Evolutionary conservation across 371 early-diverging fungal species (phyloP).

Genomic region (Mortierella sp.): DNA sequence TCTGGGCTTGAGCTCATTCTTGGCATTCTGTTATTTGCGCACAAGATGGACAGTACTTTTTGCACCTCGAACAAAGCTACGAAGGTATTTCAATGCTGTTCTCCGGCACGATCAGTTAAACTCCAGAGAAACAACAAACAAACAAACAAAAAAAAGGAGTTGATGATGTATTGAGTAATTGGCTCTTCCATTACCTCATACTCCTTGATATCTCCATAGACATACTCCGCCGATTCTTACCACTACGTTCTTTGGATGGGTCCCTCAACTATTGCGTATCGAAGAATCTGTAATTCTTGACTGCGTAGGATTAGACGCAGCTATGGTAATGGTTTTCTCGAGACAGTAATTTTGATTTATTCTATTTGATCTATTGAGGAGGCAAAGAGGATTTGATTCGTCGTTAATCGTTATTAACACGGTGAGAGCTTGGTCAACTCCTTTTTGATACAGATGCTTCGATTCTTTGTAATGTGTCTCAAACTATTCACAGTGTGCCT

Average conservation of each 20-base stretch:
- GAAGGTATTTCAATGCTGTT: constrained; percentile 58
- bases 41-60: constrained; percentile 69
- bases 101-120: not conserved
- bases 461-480: constrained; percentile 64
- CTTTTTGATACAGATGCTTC: constrained; percentile 55
- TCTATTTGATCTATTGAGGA: not conserved
- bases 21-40: constrained; percentile 66
- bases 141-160: not conserved
- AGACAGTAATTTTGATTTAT: not conserved
- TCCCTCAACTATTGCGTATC: constrained; percentile 62
- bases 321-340: constrained; percentile 57
- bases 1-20: constrained; percentile 60
- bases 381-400: not conserved
- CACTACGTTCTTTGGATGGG: constrained; percentile 71
- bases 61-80: constrained; percentile 70
- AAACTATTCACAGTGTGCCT: constrained; percentile 60
- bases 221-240: constrained; percentile 68
- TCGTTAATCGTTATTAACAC: not conserved
- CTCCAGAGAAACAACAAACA: not conserved
- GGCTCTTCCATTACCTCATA: not conserved
- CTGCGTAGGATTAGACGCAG: constrained; percentile 71
- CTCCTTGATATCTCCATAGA: constrained; percentile 36
- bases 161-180: not conserved
- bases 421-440: not conserved
- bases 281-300: constrained; percentile 60